A percentile compares a stretch with the other conserved stretches of the same genome.
Conservation (phyloP, 164 flowering plant genomes). For the Aristolochia californica region DNA sequence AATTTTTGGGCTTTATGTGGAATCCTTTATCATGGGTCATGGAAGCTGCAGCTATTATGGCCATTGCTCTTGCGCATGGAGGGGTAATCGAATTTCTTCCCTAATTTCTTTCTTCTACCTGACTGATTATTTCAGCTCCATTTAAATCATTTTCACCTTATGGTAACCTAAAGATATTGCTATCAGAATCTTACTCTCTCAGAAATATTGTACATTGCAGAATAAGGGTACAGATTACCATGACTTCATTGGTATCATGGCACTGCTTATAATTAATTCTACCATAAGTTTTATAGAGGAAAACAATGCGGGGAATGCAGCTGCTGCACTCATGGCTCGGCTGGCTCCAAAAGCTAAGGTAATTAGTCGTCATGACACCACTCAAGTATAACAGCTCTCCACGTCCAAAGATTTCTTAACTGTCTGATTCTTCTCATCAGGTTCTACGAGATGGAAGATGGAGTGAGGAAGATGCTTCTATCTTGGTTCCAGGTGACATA, state of each 20-base stretch:
- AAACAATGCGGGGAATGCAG: conserved; percentile 81
- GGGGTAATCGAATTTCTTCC: conserved; percentile 32
- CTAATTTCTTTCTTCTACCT: neutral
- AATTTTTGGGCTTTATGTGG: conserved; percentile 80
- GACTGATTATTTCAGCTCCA: too few species aligned
- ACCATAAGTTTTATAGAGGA: conserved; percentile 77
- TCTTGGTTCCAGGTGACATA: conserved; percentile 76
- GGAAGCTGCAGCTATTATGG: conserved; percentile 78
- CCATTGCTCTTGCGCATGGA: conserved; percentile 69
- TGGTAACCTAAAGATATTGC: too few species aligned
- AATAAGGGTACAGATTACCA: conserved; percentile 35
- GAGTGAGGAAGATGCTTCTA: conserved; percentile 60
- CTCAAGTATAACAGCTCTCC: too few species aligned
- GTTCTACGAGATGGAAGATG: conserved; percentile 63
- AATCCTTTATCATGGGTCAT: conserved; percentile 79
- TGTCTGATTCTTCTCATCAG: conserved; percentile 16
- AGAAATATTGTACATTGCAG: conserved; percentile 19
- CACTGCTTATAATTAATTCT: conserved; percentile 51
- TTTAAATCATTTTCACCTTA: too few species aligned
- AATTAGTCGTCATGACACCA: neutral
- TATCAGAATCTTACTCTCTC: neutral
- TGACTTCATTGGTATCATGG: conserved; percentile 53
- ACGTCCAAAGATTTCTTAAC: too few species aligned
- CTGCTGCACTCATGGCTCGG: conserved; percentile 80
- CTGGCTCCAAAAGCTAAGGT: conserved; percentile 83